Evolutionary conservation across 768 basidiomycete genomes (phyloP), one percentile per base, ranked within the genome.

Genomic region (Naematelia aurantialba): DNA sequence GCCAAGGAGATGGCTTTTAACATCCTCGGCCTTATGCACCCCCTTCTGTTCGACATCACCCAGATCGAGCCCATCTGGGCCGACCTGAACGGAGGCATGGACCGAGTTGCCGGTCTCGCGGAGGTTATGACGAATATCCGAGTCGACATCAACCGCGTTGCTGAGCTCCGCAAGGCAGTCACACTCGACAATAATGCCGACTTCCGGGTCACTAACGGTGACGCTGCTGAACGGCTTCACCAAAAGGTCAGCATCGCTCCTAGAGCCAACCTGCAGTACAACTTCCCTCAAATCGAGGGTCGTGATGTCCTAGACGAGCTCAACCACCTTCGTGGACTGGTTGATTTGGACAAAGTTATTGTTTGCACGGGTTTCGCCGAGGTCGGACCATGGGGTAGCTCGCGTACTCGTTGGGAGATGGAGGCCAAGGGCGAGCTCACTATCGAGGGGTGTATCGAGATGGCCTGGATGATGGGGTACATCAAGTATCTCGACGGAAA

Each of bases 1-100:
- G 89, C 96, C 26, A 98, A 98, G 81, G 96, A 99, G 80, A 99
- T 98, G 96, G 93, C 96, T 0, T 99, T 99, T 85, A 99, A 99
- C 79, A 91, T 99, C 70, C 87, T 99, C 55, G 94, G 96, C 60
- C 83, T 99, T 51, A 98, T 99, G 94, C 96, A 99, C 74, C 96
- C 96, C 45, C 85, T 98, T 4, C 84, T 99, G 54, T 98, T 98
- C 85, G 96, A 94, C 78, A 94, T 99, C 72, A 96, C 94, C 11
- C 96, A 99, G 77, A 93, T 98, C 47, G 94, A 99, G 76, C 94
- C 96, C 8, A 93, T 98, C 74, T 98, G 96, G 96, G 96, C 94
- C 56, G 96, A 98, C 76, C 82, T 97, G 63, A 96, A 93, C 67
- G 94, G 94, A 69, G 94, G 93, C 30, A 97, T 98, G 92, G 93